A percentile compares a stretch with the other conserved stretches of the same genome.
Evolutionary conservation across 1,139 yeast species (phyloP).

Genomic region (Fermentozyma sake): DNA sequence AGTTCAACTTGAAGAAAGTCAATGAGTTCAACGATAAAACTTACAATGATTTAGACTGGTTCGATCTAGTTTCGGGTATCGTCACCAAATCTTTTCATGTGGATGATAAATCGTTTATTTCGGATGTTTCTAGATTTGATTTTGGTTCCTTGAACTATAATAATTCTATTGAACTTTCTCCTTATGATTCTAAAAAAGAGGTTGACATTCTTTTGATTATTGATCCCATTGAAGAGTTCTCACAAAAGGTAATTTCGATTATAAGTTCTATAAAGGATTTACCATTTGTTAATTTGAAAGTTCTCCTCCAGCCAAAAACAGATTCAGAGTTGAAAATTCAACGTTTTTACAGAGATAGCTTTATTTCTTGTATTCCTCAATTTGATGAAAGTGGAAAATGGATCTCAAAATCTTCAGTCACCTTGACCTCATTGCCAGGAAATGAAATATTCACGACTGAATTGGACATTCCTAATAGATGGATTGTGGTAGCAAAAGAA

Average conservation of each 20-base stretch:
- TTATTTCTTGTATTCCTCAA: conserved; percentile 28
- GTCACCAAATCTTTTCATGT: conserved; percentile 44
- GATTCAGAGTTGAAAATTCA: conserved; percentile 41
- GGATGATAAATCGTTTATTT: conserved; percentile 29
- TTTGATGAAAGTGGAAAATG: conserved; percentile 40
- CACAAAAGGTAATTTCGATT: conserved; percentile 59
- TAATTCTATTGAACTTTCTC: conserved; percentile 28
- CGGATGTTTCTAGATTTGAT: conserved; percentile 39
- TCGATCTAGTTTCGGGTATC: conserved; percentile 40
- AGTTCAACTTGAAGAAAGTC: conserved; percentile 17
- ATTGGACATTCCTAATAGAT: conserved; percentile 59
- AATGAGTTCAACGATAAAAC: conserved; percentile 16
- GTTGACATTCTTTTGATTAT: conserved; percentile 55
- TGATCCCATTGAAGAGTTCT: conserved; percentile 67
- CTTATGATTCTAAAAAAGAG: conserved; percentile 16
- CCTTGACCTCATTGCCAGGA: conserved; percentile 36
- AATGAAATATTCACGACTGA: conserved; percentile 52
- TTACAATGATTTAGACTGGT: conserved; percentile 34
- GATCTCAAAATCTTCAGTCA: conserved; percentile 7
- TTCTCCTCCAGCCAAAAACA: conserved; percentile 56
- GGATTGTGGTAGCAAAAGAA: conserved; percentile 54
- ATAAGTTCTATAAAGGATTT: conserved; percentile 40
- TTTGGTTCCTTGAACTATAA: conserved; percentile 32
- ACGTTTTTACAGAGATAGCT: conserved; percentile 54
- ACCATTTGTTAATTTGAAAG: conserved; percentile 45